Percentiles rank a stretch among this genome's conserved stretches.
Conservation (phyloP, 768 basidiomycete species). For the Tulasnella sp. region DNA sequence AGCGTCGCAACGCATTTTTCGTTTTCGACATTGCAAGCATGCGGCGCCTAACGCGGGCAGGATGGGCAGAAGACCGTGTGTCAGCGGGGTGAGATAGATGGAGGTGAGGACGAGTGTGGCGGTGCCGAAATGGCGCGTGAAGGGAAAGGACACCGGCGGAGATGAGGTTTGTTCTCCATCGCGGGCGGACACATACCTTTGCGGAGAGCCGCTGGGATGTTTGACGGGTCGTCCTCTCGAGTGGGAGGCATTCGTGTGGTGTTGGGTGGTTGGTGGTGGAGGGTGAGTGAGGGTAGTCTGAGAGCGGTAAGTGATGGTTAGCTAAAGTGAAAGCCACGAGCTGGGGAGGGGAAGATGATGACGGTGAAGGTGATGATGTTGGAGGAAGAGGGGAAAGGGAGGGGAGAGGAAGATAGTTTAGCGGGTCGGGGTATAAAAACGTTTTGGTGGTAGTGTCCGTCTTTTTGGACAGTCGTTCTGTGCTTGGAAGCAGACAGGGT, state of each 20-base stretch:
- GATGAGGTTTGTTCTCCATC: not conserved
- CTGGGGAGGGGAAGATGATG: not conserved
- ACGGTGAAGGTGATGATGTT: not conserved
- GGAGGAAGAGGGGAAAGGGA: not conserved
- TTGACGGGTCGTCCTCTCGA: constrained; percentile 20
- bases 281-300: not conserved
- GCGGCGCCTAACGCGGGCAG: constrained; percentile 18
- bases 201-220: constrained; percentile 13
- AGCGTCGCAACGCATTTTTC: constrained; percentile 28
- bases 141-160: not conserved
- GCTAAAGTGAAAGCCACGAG: not conserved
- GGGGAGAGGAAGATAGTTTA: not conserved
- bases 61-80: not conserved
- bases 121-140: constrained; percentile 11
- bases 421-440: constrained; percentile 13
- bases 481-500: constrained; percentile 13
- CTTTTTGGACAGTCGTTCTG: constrained; percentile 1
- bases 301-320: not conserved
- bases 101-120: not conserved
- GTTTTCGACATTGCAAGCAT: constrained; percentile 25
- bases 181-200: constrained; percentile 13
- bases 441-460: not conserved
- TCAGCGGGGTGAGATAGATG: not conserved
- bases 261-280: not conserved
- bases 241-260: constrained; percentile 1